Evolutionary conservation across 192 early-diverging fungal genomes (phyloP).

Genomic region (Dissophora ornata): DNA sequence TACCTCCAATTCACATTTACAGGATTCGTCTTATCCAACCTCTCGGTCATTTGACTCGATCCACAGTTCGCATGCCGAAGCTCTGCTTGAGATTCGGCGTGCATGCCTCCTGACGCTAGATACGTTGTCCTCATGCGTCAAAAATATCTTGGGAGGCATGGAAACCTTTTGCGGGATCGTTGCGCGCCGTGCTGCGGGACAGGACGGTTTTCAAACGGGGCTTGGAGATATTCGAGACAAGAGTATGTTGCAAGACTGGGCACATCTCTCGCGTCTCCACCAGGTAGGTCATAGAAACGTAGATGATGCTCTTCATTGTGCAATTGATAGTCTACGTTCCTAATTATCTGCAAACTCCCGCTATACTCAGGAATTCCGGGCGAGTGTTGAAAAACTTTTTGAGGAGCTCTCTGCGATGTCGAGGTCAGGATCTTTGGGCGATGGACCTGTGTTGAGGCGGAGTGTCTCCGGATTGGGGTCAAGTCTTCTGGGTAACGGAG

Average conservation of each 20-base stretch:
- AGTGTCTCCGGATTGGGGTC: slow-evolving; percentile 35
- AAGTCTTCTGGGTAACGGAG: slow-evolving; percentile 33
- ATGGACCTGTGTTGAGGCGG: slow-evolving; percentile 26
- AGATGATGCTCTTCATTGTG: too few species aligned
- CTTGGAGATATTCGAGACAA: slow-evolving; percentile 30
- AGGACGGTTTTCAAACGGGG: slow-evolving; percentile 41
- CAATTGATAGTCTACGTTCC: too few species aligned
- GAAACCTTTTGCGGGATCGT: slow-evolving; percentile 34
- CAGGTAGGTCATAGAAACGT: too few species aligned
- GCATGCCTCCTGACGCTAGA: slow-evolving; percentile 36
- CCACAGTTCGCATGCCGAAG: slow-evolving; percentile 38
- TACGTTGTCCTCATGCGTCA: slow-evolving; percentile 8
- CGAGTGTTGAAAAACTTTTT: slow-evolving; percentile 18
- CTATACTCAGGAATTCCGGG: slow-evolving; percentile 25
- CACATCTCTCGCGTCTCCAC: slow-evolving; percentile 18
- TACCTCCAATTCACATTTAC: neutral
- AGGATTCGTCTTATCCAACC: neutral
- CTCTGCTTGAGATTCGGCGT: slow-evolving; percentile 40
- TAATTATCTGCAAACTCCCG: too few species aligned
- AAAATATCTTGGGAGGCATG: slow-evolving; percentile 16
- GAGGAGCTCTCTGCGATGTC: slow-evolving; percentile 27
- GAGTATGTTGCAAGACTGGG: slow-evolving; percentile 46
- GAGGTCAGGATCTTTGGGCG: slow-evolving; percentile 25
- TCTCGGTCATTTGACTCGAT: slow-evolving; percentile 39
- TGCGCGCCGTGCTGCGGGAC: slow-evolving; percentile 38